phyloP scores from a whole-genome alignment of 2,329 filamentous ascomycete genomes.

The Thielaviopsis populi region DNA sequence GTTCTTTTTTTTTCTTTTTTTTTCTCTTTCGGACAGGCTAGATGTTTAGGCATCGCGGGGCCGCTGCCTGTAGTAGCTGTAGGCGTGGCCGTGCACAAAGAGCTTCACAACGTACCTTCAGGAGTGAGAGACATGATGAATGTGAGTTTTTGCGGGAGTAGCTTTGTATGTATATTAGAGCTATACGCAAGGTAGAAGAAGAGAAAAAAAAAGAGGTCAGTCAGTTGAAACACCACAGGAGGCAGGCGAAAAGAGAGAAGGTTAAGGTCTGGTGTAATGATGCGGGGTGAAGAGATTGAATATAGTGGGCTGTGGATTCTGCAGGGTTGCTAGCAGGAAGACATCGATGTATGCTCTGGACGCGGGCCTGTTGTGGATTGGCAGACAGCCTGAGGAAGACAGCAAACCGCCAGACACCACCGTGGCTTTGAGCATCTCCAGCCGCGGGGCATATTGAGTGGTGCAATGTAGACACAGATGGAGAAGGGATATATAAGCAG shows the following conservation, averaged over 20 bases:
- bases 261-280: conserved; percentile 8
- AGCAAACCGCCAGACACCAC: background rate
- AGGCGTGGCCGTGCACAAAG: background rate
- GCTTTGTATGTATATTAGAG: conserved; percentile 16
- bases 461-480: too few species aligned
- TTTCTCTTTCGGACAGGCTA: too few species aligned
- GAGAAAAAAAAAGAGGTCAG: background rate
- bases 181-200: conserved; percentile 18
- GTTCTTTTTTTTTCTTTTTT: too few species aligned
- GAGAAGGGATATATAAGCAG: too few species aligned
- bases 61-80: too few species aligned
- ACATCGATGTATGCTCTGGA: background rate
- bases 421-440: background rate
- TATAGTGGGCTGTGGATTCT: background rate
- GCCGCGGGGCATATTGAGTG: background rate
- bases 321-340: background rate
- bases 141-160: conserved; percentile 16
- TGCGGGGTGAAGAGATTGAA: conserved; percentile 11
- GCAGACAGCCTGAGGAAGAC: background rate
- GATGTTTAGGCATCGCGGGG: too few species aligned
- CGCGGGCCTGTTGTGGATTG: background rate
- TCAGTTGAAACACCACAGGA: background rate
- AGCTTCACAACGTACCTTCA: conserved; percentile 26
- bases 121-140: conserved; percentile 21
- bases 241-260: background rate